Evolutionary conservation across 805 yeast species (phyloP).

Genomic region (Starmerella roubikii): DNA sequence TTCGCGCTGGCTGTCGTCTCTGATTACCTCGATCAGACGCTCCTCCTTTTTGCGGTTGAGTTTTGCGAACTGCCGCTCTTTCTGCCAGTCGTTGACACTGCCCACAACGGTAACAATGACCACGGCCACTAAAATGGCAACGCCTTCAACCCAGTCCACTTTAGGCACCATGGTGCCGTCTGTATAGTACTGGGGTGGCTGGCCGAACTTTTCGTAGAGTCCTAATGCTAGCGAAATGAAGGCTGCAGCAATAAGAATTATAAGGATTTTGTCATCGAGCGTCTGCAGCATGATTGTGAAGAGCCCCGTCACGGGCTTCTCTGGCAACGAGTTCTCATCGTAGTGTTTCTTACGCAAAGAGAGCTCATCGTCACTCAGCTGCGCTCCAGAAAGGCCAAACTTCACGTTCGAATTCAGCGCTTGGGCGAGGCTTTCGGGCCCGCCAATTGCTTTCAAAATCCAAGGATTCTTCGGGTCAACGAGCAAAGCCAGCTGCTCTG

Average conservation of each 20-base stretch:
- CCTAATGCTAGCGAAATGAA: conserved; percentile 81
- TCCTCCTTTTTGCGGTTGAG: conserved; percentile 81
- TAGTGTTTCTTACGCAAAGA: conserved; percentile 34
- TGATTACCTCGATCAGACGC: conserved; percentile 58
- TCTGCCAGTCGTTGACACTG: conserved; percentile 91
- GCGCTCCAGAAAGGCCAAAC: conserved; percentile 23
- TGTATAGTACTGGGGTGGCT: conserved; percentile 59
- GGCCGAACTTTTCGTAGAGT: conserved; percentile 80
- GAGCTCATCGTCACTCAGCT: conserved; percentile 16
- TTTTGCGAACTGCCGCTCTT: conserved; percentile 82
- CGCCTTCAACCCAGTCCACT: conserved; percentile 98
- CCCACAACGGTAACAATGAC: conserved; percentile 84
- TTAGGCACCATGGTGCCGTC: conserved; percentile 66
- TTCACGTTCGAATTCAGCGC: conserved; percentile 24
- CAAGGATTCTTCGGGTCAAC: conserved; percentile 30
- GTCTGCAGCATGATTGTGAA: conserved; percentile 63
- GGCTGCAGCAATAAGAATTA: conserved; percentile 75
- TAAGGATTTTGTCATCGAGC: conserved; percentile 78
- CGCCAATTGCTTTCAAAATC: conserved; percentile 29
- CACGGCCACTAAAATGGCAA: conserved; percentile 88
- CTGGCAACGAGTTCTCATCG: conserved; percentile 65
- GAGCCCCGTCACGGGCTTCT: conserved; percentile 54
- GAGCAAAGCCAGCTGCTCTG: conserved; percentile 20
- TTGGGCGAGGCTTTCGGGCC: conserved; percentile 23
- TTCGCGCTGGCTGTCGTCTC: conserved; percentile 55